A percentile compares a stretch with the other conserved stretches of the same genome.
These are phyloP conservation scores for Cladosporium sp. DNA, from an alignment of 2,329 filamentous ascomycete species.

Conservation along the genomic window DNA sequence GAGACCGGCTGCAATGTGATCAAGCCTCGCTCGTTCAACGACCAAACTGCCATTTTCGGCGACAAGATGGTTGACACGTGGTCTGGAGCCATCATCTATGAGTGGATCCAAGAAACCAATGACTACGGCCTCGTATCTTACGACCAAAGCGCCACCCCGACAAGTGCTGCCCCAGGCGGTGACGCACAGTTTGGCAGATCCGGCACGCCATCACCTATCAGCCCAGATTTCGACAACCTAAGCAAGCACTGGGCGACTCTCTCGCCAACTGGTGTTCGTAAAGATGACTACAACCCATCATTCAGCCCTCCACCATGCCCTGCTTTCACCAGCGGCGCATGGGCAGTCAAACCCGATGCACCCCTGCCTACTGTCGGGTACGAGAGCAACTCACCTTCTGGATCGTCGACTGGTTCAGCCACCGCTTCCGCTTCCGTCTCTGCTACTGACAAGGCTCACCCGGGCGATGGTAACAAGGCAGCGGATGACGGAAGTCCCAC, in stretches of 20 bases:
- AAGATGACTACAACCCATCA: slow-evolving; percentile 59
- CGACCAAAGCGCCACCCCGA: slow-evolving; percentile 45
- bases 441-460: slow-evolving; percentile 4
- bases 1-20: slow-evolving; percentile 77
- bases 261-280: slow-evolving; percentile 62
- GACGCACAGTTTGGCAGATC: slow-evolving; percentile 64
- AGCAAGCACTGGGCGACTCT: slow-evolving; percentile 70
- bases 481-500: background rate
- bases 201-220: slow-evolving; percentile 67
- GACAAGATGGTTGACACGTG: slow-evolving; percentile 64
- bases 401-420: background rate
- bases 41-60: slow-evolving; percentile 74
- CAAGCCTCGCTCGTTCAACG: slow-evolving; percentile 58
- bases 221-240: slow-evolving; percentile 74
- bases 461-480: background rate
- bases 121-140: slow-evolving; percentile 77
- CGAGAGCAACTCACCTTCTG: background rate
- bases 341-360: slow-evolving; percentile 68
- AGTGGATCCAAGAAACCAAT: slow-evolving; percentile 80
- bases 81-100: slow-evolving; percentile 80
- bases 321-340: slow-evolving; percentile 60
- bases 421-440: background rate
- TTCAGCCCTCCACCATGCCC: slow-evolving; percentile 65
- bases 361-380: slow-evolving; percentile 65
- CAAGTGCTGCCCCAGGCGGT: slow-evolving; percentile 35